Base-by-base conservation (phyloP, 352 stramenopile genomes). In the Globisporangium carolinianum region DNA sequence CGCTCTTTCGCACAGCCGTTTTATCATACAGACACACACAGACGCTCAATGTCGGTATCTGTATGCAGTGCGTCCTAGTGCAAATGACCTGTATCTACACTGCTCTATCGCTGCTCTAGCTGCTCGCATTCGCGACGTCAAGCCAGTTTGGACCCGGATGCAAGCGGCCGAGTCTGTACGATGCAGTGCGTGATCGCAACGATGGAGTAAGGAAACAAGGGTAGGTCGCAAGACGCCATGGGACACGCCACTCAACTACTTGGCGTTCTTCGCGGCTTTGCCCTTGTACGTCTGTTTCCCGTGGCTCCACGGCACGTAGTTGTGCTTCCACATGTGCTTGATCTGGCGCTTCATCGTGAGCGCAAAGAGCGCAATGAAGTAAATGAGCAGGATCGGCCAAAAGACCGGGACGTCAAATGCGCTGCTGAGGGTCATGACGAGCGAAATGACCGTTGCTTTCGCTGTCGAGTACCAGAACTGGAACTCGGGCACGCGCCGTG, bases 301-400 rank as follows among this genome's bases (percentile, higher is more conserved):
- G 66, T 94, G 96, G 67, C 76, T 95, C 79, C 97, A 98, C 18
- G 96, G 96, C 7, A 99, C 95, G 73, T 99, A 99, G 70, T 98
- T 98, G 83, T 99, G 94, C 79, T 99, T 98, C 84, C 98, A 98
- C 97, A 99, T 99, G 78, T 99, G 97, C 72, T 97, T 94, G 76
- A 99, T 98, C 84, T 99, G 96, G 68, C 95, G 87, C 81, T 98
- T 98, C 96, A 99, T 99, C 17, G 97, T 99, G 66, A 99, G 86
- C 74, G 97, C 91, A 68, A 99, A 99, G 15, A 99, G 83, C 54
- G 97, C 85, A 67, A 98, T 95, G 73, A 99, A 99, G 84, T 99
- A 99, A 61, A 99, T 81, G 36, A 99, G 75, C 58, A 99, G 69
- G 67, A 99, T 99, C 17, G 97, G 97, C 97, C 97, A 99, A 76